These are phyloP conservation scores for Neurospora sp. DNA, from an alignment of 495 filamentous ascomycete species.

Conservation along the genomic window DNA sequence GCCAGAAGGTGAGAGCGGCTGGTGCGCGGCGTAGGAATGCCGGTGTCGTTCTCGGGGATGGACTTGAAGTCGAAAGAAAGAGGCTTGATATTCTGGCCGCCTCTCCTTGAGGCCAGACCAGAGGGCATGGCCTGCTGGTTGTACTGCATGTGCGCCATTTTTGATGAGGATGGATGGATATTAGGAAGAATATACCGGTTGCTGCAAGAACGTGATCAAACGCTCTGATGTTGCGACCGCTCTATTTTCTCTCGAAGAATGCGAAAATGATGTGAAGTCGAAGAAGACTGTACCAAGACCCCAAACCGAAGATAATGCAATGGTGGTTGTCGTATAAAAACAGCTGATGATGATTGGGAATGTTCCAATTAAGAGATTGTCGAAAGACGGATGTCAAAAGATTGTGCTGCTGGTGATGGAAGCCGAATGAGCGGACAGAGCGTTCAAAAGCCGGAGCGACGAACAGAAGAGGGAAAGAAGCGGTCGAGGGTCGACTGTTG, in stretches of 20 bases:
- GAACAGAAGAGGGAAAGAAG: background rate
- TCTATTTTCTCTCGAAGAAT: conserved; percentile 24
- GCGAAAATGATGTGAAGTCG: conserved; percentile 18
- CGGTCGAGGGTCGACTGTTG: background rate
- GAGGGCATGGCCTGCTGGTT: conserved; percentile 65
- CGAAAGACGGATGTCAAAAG: conserved; percentile 8
- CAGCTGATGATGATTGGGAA: background rate
- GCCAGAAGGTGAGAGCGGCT: conserved; percentile 92
- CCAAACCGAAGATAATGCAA: conserved; percentile 9
- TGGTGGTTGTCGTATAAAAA: conserved; percentile 1
- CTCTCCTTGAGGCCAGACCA: conserved; percentile 70
- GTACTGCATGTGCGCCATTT: conserved; percentile 89
- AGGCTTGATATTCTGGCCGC: conserved; percentile 76
- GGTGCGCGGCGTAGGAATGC: conserved; percentile 71
- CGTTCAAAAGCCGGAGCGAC: conserved; percentile 6
- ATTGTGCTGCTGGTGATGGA: conserved; percentile 7
- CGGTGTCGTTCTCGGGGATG: conserved; percentile 40
- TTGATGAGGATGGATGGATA: conserved; percentile 7
- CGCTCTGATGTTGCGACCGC: conserved; percentile 15
- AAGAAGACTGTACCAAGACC: conserved; percentile 12
- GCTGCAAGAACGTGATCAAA: conserved; percentile 23
- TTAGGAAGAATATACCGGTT: conserved; percentile 19
- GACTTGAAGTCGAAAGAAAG: conserved; percentile 62
- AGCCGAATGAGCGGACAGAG: conserved; percentile 21
- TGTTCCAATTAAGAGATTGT: conserved; percentile 17